Conservation (phyloP, 805 yeast species). For the Starmerella stigmatis region DNA sequence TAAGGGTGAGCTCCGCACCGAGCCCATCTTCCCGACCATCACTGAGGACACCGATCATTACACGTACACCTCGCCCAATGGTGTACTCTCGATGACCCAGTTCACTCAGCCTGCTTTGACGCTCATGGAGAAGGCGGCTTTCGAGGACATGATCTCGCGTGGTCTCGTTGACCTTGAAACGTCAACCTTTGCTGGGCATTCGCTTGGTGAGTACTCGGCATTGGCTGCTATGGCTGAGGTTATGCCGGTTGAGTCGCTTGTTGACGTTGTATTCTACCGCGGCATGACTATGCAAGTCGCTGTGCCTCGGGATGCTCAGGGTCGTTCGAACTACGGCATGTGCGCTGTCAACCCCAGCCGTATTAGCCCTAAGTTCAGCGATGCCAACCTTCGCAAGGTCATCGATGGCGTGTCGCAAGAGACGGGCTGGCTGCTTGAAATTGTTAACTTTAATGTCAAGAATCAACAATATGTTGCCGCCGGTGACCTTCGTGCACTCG, state of each 20-base stretch:
- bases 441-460: constrained; percentile 96
- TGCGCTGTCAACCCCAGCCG: constrained; percentile 96
- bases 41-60: constrained; percentile 67
- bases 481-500: constrained; percentile 94
- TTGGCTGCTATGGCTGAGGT: constrained; percentile 94
- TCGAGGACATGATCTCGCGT: constrained; percentile 92
- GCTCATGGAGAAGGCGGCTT: constrained; percentile 97
- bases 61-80: constrained; percentile 87
- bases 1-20: constrained; percentile 73
- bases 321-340: constrained; percentile 99
- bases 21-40: constrained; percentile 90
- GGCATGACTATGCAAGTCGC: constrained; percentile 99
- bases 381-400: constrained; percentile 87
- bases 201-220: constrained; percentile 98
- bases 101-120: constrained; percentile 99
- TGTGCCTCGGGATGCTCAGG: constrained; percentile 89
- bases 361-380: constrained; percentile 76
- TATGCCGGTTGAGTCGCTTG: constrained; percentile 95
- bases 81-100: constrained; percentile 94
- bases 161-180: constrained; percentile 82
- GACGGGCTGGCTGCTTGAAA: constrained; percentile 91
- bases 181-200: constrained; percentile 96
- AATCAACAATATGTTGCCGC: constrained; percentile 98
- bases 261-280: constrained; percentile 96
- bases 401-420: constrained; percentile 74